Conservation (phyloP, 176 grass and related monocot genomes). For the Oryza longistaminata region DNA sequence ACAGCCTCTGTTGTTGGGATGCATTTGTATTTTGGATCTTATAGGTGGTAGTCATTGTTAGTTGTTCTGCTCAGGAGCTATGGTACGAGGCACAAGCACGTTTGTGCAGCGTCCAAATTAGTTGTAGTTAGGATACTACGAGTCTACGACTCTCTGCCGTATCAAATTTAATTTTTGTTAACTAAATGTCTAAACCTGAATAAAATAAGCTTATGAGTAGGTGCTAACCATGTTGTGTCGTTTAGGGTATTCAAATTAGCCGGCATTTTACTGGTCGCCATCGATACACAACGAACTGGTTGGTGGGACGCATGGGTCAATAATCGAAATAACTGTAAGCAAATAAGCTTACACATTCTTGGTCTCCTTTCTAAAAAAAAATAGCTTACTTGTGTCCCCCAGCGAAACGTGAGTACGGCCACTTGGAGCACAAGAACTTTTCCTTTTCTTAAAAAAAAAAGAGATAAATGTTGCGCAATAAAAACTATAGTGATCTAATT, state of each 20-base stretch:
- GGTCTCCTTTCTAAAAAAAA: too few relatives aligned
- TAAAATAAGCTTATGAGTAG: background rate
- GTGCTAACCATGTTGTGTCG: background rate
- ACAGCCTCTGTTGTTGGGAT: background rate
- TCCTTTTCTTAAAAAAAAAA: too few relatives aligned
- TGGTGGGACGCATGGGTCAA: too few relatives aligned
- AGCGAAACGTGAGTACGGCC: too few relatives aligned
- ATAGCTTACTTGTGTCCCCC: too few relatives aligned
- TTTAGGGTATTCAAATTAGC: background rate
- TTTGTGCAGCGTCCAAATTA: constrained; percentile 14
- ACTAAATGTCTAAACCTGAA: background rate
- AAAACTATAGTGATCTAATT: too few relatives aligned
- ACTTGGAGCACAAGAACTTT: too few relatives aligned
- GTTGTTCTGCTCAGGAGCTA: background rate
- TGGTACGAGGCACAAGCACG: background rate
- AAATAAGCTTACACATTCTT: too few relatives aligned
- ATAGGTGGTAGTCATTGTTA: background rate
- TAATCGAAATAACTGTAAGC: too few relatives aligned
- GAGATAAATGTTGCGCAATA: too few relatives aligned
- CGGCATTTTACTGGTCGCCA: background rate
- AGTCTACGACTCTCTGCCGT: too few relatives aligned
- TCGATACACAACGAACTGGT: background rate
- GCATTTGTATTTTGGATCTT: background rate
- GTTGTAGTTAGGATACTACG: background rate
- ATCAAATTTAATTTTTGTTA: background rate